Base-by-base conservation (phyloP, 2,329 filamentous ascomycete species). In the Aureobasidium zeae region DNA sequence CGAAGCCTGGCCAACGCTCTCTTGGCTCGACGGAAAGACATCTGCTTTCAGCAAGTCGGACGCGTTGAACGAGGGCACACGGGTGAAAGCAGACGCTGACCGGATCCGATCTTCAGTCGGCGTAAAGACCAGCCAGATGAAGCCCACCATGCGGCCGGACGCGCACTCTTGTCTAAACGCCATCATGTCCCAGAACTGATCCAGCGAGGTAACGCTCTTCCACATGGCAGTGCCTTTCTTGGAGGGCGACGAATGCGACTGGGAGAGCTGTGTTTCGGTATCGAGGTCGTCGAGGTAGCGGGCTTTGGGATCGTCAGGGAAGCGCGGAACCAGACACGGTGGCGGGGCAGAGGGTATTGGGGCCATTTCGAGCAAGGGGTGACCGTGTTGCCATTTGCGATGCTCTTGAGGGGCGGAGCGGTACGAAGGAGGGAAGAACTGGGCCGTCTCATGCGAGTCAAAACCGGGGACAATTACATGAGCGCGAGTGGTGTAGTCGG, bases 121-220 rank as follows among this genome's bases (percentile, higher is more conserved):
- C 51, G 71, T 73, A 34, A 95, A 83, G 0, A 95, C 81, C 19
- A 95, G 67, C 89, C 93, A 98, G 19, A 96, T 72, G 53, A 98
- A 98, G 0, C 93, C 93, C 0, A 94, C 93, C 57, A 94, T 72
- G 13, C 88, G 74, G 0, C 91, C 93, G 24, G 87, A 86, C 1
- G 88, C 94, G 57, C 91, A 98, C 58, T 98, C 91, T 60, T 96
- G 91, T 45, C 91, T 74, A 58, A 85, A 96, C 0, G 88, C 82
- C 89, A 98, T 96, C 74, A 94, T 83, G 49, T 98, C 91, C 91
- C 91, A 98, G 57, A 98, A 98, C 53, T 88, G 80, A n/a, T 88
- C 84, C 29, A 98, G 67, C 0, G 79, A 83, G 58, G 74, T 81
- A 17, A 95, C 79, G 48, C 83, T 87, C 58, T 79, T 83, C 91